Evolutionary conservation across 352 stramenopile species (phyloP).

Genomic region (Pythium utonaiense): DNA sequence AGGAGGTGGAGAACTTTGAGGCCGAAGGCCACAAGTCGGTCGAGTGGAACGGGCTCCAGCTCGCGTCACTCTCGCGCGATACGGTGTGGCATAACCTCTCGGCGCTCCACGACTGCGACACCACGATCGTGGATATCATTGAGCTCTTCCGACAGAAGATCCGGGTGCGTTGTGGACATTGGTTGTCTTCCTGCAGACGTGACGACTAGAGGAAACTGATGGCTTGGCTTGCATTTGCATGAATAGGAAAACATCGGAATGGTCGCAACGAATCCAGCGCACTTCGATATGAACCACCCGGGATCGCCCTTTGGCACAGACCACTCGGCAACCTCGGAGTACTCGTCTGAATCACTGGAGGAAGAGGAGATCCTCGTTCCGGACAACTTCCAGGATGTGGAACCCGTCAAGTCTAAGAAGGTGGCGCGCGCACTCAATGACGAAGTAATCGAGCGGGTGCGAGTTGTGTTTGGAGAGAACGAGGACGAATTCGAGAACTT

Average conservation of each 20-base stretch:
- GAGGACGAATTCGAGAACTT: constrained; percentile 71
- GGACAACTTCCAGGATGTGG: constrained; percentile 63
- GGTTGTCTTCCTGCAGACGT: background rate
- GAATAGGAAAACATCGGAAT: constrained; percentile 48
- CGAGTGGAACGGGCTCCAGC: constrained; percentile 35
- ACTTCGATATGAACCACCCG: constrained; percentile 33
- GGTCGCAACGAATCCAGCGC: constrained; percentile 35
- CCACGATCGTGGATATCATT: constrained; percentile 33
- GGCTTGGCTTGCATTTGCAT: background rate
- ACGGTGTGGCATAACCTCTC: constrained; percentile 66
- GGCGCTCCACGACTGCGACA: constrained; percentile 52
- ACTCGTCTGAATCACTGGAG: constrained; percentile 49
- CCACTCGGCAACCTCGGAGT: constrained; percentile 36
- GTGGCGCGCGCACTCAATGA: constrained; percentile 73
- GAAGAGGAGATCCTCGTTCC: constrained; percentile 45
- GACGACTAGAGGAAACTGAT: background rate
- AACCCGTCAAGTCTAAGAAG: constrained; percentile 72
- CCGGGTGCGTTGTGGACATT: constrained; percentile 20
- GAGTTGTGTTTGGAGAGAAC: constrained; percentile 36
- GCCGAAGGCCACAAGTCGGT: constrained; percentile 32
- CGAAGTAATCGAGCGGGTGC: constrained; percentile 64
- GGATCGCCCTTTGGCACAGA: constrained; percentile 10
- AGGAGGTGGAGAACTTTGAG: constrained; percentile 59
- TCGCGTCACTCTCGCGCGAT: constrained; percentile 39
- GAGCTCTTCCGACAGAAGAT: constrained; percentile 61